Conservation (phyloP, 2,329 filamentous ascomycete genomes). For the Neophaeococcomyces mojaviensis region DNA sequence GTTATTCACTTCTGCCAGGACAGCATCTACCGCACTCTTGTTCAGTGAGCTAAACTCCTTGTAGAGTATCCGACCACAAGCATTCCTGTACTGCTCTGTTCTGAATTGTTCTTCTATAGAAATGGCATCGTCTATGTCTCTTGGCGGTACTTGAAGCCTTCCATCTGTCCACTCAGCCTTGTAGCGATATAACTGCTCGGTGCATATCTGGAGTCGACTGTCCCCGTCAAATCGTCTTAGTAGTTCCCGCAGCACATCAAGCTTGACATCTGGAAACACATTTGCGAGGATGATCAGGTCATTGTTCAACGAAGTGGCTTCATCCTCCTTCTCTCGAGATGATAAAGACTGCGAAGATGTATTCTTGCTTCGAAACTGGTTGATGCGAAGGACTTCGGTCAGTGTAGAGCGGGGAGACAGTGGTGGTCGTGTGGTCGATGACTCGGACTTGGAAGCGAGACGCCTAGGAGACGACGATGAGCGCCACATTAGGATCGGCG, state of each 20-base stretch:
- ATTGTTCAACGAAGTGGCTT: slow-evolving; percentile 34
- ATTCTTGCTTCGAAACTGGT: slow-evolving; percentile 31
- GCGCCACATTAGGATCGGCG: slow-evolving; percentile 7
- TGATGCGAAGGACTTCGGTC: slow-evolving; percentile 37
- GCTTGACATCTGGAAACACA: slow-evolving; percentile 40
- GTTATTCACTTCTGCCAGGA: slow-evolving; percentile 42
- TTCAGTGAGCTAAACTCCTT: slow-evolving; percentile 39
- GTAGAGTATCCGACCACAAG: slow-evolving; percentile 31
- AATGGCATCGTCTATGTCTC: slow-evolving; percentile 24
- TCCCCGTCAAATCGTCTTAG: slow-evolving; percentile 39
- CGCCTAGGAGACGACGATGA: slow-evolving; percentile 6
- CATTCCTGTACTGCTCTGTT: slow-evolving; percentile 35
- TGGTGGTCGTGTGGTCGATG: slow-evolving; percentile 15
- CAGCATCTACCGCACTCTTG: slow-evolving; percentile 38
- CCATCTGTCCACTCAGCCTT: slow-evolving; percentile 42
- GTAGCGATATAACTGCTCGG: slow-evolving; percentile 40
- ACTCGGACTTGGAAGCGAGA: slow-evolving; percentile 7
- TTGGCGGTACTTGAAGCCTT: slow-evolving; percentile 34
- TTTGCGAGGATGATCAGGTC: slow-evolving; percentile 34
- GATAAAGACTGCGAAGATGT: slow-evolving; percentile 12
- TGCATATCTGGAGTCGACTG: slow-evolving; percentile 40
- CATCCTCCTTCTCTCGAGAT: slow-evolving; percentile 25
- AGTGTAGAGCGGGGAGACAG: slow-evolving; percentile 30
- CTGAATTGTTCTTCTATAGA: slow-evolving; percentile 38
- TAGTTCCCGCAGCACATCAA: slow-evolving; percentile 42